Evolutionary conservation across 176 grass and related monocot species (phyloP), one percentile per base, ranked within the genome.

Genomic region (Dendrocalamus sinicus): DNA sequence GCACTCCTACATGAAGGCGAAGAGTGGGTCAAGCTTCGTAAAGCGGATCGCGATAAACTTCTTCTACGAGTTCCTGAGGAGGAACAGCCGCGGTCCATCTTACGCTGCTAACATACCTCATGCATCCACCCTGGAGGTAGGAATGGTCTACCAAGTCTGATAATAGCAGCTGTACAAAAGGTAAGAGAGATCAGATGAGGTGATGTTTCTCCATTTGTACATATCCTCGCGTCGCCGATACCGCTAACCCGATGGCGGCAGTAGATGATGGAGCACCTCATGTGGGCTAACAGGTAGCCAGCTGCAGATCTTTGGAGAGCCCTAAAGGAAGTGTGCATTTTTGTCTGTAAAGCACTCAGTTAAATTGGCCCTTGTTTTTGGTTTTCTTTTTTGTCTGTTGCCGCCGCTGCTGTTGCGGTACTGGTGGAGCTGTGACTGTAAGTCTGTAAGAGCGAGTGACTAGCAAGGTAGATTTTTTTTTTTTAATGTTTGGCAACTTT

Each of bases 61-160:
- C 45, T 66, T 54, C 66, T 99, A 94, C 12, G 96, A 99, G 81
- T 94, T 96, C 83, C 77, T 99, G 92, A 86, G 93, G 84, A 92
- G 92, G 78, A 99, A 99, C 75, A 94, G 93, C 79, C 89, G 93
- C 0, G 92, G 96, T 4, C 91, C 93, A 1, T 48, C 81, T 0
- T 99, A 99, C 19, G 96, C 93, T 1, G 82, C 90, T 2, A 94
- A 80, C 81, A 99, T 99, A 78, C 96, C 92, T 4, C 90, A 99
- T 61, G 96, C 93, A 12, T 99, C 96, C 40, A 99, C 96, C 22
- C 71, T 99, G 84, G 96, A 99, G 86, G 96, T 99, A 8, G 96
- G 93, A 67, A 99, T 99, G 96, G 89, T 96, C 20, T 99, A 96
- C 86, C 92, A 95, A 66, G 91, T 99, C 16, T 98, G 91, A 98